phyloP scores from a whole-genome alignment of 768 basidiomycete genomes.

The Pisolithus orientalis region DNA sequence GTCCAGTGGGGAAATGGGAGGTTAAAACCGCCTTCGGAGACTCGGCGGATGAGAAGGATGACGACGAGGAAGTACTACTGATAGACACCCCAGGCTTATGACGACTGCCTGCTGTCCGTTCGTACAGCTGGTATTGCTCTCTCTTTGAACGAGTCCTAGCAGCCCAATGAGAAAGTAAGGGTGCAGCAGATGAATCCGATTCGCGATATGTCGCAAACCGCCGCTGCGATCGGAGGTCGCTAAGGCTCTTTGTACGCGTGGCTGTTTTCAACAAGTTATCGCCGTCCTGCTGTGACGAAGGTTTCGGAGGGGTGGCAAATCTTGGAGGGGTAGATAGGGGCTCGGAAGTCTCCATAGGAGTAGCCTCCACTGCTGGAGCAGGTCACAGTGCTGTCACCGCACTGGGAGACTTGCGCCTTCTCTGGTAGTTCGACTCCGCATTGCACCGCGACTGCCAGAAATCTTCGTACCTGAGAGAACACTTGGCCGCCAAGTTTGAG shows the following conservation, averaged over 20 bases:
- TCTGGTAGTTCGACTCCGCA: conserved; percentile 68
- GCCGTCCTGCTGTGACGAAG: conserved; percentile 16
- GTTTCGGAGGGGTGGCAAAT: conserved; percentile 29
- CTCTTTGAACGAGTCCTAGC: conserved; percentile 26
- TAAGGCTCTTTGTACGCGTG: conserved; percentile 46
- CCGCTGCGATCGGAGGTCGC: conserved; percentile 38
- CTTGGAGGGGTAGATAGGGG: conserved; percentile 8
- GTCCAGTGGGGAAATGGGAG: conserved; percentile 63
- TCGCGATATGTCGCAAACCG: conserved; percentile 30
- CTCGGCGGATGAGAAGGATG: conserved; percentile 61
- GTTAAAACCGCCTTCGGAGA: conserved; percentile 40
- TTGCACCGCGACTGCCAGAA: conserved; percentile 70
- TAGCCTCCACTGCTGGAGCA: conserved; percentile 1
- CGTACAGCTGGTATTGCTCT: conserved; percentile 34
- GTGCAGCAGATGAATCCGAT: conserved; percentile 29
- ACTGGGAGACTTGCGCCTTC: conserved; percentile 29
- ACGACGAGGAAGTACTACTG: conserved; percentile 69
- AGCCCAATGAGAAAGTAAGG: conserved; percentile 29
- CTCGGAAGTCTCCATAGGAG: conserved; percentile 12
- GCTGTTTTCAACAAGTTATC: conserved; percentile 22
- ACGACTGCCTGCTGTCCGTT: conserved; percentile 27
- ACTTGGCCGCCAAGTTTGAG: conserved; percentile 75
- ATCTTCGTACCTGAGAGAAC: conserved; percentile 72
- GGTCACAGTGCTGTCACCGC: conserved; percentile 10
- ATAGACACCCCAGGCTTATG: conserved; percentile 49